phyloP scores from a whole-genome alignment of 2,329 filamentous ascomycete genomes.

The Colletotrichum trifolii region DNA sequence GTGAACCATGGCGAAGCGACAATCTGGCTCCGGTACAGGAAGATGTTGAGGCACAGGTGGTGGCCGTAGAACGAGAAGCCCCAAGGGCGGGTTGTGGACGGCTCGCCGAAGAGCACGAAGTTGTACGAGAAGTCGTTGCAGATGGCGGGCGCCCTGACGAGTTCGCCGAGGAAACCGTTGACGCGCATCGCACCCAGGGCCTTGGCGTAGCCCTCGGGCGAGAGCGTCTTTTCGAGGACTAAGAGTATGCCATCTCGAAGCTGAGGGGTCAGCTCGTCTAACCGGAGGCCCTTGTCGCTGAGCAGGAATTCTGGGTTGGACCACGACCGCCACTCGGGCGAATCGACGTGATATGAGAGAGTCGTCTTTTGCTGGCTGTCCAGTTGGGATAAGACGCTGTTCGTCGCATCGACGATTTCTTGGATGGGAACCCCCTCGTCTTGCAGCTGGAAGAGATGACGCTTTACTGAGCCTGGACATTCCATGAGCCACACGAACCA shows the following conservation, averaged over 20 bases:
- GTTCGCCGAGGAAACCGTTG: slow-evolving; percentile 79
- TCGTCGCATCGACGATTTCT: slow-evolving; percentile 63
- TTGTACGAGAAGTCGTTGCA: slow-evolving; percentile 84
- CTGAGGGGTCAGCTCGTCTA: slow-evolving; percentile 66
- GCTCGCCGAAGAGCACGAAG: slow-evolving; percentile 75
- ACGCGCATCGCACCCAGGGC: slow-evolving; percentile 77
- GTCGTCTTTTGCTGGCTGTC: slow-evolving; percentile 59
- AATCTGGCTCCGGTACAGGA: slow-evolving; percentile 72
- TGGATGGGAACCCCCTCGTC: slow-evolving; percentile 73
- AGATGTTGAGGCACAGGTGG: slow-evolving; percentile 79
- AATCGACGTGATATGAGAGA: slow-evolving; percentile 72
- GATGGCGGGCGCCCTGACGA: slow-evolving; percentile 69
- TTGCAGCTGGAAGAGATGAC: slow-evolving; percentile 66
- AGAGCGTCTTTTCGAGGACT: slow-evolving; percentile 69
- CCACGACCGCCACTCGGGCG: slow-evolving; percentile 77
- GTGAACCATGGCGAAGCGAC: slow-evolving; percentile 81
- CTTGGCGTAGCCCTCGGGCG: slow-evolving; percentile 77
- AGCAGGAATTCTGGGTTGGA: slow-evolving; percentile 80
- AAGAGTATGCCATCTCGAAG: slow-evolving; percentile 62
- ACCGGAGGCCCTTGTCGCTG: slow-evolving; percentile 74
- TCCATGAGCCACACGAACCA: slow-evolving; percentile 11
- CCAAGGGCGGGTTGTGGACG: slow-evolving; percentile 70
- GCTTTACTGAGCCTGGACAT: slow-evolving; percentile 58
- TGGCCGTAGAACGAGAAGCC: slow-evolving; percentile 83
- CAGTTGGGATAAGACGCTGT: slow-evolving; percentile 58